These are phyloP conservation scores for Coemansia sp. DNA, from an alignment of 192 early-diverging fungal species.

Conservation along the genomic window DNA sequence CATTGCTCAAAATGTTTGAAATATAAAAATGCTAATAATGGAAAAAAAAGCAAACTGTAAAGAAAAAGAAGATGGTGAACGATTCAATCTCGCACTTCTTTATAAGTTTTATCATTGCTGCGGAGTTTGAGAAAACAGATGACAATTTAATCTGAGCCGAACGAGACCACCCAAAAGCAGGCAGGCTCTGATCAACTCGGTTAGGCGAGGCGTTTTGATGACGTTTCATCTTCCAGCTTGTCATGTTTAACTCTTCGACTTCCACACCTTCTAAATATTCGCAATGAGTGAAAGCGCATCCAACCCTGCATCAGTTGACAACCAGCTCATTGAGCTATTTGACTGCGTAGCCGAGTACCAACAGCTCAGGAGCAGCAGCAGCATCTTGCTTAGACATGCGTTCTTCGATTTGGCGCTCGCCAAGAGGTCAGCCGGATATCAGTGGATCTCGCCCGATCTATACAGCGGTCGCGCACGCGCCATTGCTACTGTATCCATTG, in stretches of 20 bases:
- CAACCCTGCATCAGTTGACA: constrained; percentile 14
- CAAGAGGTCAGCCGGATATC: constrained; percentile 47
- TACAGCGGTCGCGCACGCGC: constrained; percentile 39
- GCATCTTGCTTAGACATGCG: constrained; percentile 21
- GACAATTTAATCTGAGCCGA: not conserved
- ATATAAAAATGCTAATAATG: too few relatives aligned
- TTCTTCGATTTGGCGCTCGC: constrained; percentile 44
- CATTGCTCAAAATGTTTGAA: too few relatives aligned
- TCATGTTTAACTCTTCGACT: not conserved
- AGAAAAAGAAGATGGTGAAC: not conserved
- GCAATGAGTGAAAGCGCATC: not conserved
- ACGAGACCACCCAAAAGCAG: not conserved
- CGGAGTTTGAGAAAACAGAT: not conserved
- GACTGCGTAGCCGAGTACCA: constrained; percentile 41
- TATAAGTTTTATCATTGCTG: not conserved
- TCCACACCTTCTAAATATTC: not conserved
- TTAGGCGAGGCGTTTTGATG: not conserved
- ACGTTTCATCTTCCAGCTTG: not conserved
- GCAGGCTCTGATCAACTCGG: not conserved
- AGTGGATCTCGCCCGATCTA: constrained; percentile 47
- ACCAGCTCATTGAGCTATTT: constrained; percentile 23
- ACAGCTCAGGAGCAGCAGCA: constrained; percentile 8
- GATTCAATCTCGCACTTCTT: not conserved
- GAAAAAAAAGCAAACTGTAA: too few relatives aligned
- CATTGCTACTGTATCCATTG: constrained; percentile 26